A percentile compares a stretch with the other conserved stretches of the same genome.
Conservation (phyloP, 306 rosid genomes). For the Casuarina cunninghamiana region DNA sequence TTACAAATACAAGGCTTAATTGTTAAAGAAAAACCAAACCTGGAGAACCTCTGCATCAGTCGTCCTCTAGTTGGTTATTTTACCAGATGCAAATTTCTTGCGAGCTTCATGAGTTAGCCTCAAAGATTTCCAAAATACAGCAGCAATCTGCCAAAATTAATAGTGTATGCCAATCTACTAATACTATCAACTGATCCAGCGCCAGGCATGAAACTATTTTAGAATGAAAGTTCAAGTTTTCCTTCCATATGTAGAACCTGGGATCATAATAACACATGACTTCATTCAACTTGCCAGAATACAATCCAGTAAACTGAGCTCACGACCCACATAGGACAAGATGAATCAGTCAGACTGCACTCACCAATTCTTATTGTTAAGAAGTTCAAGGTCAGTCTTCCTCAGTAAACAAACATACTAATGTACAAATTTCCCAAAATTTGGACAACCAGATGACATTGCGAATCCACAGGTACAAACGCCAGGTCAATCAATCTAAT, state of each 20-base stretch:
- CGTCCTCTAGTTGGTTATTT: conserved; percentile 94
- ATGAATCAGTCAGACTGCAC: neutral
- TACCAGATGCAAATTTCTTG: conserved; percentile 88
- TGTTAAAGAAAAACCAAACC: conserved; percentile 32
- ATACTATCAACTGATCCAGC: conserved; percentile 19
- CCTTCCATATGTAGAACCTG: neutral
- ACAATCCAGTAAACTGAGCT: neutral
- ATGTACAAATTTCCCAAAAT: neutral
- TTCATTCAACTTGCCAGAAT: neutral
- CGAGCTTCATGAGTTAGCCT: conserved; percentile 96
- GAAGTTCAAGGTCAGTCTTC: neutral
- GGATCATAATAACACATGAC: neutral
- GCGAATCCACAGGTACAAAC: neutral
- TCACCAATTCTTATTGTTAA: neutral
- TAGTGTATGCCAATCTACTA: neutral
- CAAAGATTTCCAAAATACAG: conserved; percentile 47
- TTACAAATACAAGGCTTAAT: too few relatives aligned
- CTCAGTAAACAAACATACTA: neutral
- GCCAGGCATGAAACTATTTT: conserved; percentile 19
- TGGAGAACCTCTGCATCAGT: conserved; percentile 94
- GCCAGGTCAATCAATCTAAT: too few relatives aligned
- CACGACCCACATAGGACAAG: neutral
- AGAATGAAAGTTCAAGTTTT: conserved; percentile 9
- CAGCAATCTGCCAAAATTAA: too few relatives aligned
- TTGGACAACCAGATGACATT: neutral